Base-by-base conservation (phyloP, 2,329 filamentous ascomycete species). In the Elsinoe perseae region DNA sequence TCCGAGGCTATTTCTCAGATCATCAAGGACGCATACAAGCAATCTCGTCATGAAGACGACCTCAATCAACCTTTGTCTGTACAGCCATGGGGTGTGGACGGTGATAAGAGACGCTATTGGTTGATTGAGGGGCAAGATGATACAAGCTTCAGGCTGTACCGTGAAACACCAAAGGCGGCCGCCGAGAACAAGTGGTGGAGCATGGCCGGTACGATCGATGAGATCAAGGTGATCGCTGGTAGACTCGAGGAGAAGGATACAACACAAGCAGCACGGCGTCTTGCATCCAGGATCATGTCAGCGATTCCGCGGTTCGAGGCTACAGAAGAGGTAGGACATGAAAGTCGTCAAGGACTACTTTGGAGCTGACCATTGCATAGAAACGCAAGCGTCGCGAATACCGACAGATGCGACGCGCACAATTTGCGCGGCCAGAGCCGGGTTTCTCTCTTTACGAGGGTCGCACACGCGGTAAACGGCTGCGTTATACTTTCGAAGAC, bases 401-500 rank as follows among this genome's bases (percentile, higher is more conserved):
- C 66, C 85, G 93, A 14, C 82, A 89, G 67, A 80, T 83, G 64
- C 88, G 89, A 61, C 92, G 92, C 67, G 88, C 92, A 59, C 85
- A 87, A 58, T 97, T 97, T 72, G 81, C 86, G 62, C 83, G 90
- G 4, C 89, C 90, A 4, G 91, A 95, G 64, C 85, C 87, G 8
- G 90, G 90, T 3, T 95, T 92, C 68, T 96, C 91, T 1, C 77
- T 95, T 57, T 98, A 98, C 69, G 93, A 98, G 74, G 93, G 93
- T 50, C 88, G 93, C 54, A 98, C 95, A 4, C 84, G 93, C 58
- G 93, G 93, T 57, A 97, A 98, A 76, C 87, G 92, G 59, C 87
- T 95, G 73, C 95, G 91, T 71, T 98, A 98, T 68, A 98, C 89
- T 0, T 98, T 88, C 67, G 95, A 90, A 0, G 91, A 96, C 54